Evolutionary conservation across 306 rosid species (phyloP).

Genomic region (Alnus rubra): DNA sequence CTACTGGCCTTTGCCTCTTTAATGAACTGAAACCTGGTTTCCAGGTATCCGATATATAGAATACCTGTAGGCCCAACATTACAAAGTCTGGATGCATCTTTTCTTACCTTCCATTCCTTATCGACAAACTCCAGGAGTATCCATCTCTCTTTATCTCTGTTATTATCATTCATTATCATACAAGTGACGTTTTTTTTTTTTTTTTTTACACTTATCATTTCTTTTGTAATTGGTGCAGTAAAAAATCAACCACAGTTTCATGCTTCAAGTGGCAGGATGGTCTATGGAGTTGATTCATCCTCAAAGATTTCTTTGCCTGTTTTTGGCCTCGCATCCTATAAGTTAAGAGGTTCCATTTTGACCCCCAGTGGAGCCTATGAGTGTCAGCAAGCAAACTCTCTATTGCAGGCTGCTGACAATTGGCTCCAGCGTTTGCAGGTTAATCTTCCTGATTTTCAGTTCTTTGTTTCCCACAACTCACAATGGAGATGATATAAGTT

Average conservation of each 20-base stretch:
- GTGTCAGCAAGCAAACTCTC: conserved; percentile 37
- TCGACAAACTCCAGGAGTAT: conserved; percentile 42
- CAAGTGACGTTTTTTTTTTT: conserved; percentile 9
- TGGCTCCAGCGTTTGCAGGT: conserved; percentile 54
- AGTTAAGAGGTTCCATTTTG: conserved; percentile 58
- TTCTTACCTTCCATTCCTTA: conserved; percentile 58
- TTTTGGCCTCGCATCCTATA: conserved; percentile 63
- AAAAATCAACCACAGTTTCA: conserved; percentile 23
- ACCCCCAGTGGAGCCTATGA: conserved; percentile 41
- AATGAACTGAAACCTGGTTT: conserved; percentile 26
- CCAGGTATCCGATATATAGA: conserved; percentile 72
- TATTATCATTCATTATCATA: background rate
- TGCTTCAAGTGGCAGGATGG: conserved; percentile 42
- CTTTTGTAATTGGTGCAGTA: conserved; percentile 28
- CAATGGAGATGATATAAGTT: conserved; percentile 33
- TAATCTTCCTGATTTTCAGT: conserved; percentile 49
- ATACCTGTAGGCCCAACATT: conserved; percentile 57
- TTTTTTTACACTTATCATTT: conserved; percentile 14
- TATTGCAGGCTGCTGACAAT: conserved; percentile 44
- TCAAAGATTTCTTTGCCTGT: conserved; percentile 40
- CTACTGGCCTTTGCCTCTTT: background rate
- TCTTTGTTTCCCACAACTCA: conserved; percentile 36
- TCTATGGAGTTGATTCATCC: conserved; percentile 21
- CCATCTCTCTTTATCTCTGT: conserved; percentile 20
- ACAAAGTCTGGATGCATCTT: conserved; percentile 49